Evolutionary conservation across 202 grass and related monocot species (phyloP).

Genomic region (Schoenoplectus triqueter): DNA sequence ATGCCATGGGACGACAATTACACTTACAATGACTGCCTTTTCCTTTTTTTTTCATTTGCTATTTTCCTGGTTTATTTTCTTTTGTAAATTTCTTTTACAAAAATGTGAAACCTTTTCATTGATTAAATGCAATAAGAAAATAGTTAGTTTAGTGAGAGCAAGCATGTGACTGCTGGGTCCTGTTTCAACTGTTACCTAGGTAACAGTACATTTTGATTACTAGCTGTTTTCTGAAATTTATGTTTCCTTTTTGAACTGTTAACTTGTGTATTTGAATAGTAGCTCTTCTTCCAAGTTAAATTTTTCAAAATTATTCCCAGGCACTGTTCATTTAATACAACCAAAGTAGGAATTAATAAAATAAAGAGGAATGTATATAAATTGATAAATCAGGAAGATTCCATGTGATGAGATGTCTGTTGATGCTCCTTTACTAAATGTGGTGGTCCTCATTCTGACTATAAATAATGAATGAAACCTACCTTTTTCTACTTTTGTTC

Average conservation of each 20-base stretch:
- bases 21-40: neutral
- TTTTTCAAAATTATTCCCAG: neutral
- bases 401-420: constrained; percentile 22
- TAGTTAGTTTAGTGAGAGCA: neutral
- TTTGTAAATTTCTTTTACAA: neutral
- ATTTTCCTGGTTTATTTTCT: neutral
- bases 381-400: constrained; percentile 18
- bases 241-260: neutral
- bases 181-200: neutral
- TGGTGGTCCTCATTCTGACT: neutral
- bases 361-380: neutral
- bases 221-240: neutral
- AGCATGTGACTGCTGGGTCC: constrained; percentile 18
- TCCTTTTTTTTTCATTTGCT: neutral
- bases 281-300: neutral
- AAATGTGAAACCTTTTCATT: neutral
- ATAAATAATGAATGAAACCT: constrained; percentile 13
- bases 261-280: neutral
- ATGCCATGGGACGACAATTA: neutral
- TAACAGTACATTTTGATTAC: neutral
- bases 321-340: neutral
- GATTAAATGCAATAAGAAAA: neutral
- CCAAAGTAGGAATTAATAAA: neutral
- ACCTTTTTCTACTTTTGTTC: neutral
- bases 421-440: neutral